Evolutionary conservation across 768 basidiomycete species (phyloP), one percentile per base, ranked within the genome.

Genomic region (Cyclocybe aegerita): DNA sequence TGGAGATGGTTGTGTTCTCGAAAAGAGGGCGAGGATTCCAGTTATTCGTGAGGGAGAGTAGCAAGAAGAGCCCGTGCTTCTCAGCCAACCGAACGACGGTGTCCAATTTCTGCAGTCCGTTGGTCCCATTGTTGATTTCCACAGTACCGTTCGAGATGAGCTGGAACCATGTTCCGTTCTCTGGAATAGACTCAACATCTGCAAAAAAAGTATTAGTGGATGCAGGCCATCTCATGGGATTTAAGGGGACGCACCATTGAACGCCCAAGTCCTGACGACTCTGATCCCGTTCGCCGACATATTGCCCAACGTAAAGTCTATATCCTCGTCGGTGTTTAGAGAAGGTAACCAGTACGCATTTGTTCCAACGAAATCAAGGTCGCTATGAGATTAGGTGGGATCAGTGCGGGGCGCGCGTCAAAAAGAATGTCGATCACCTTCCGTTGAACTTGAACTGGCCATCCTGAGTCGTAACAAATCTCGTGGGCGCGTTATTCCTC

Each of bases 251-350:
- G 34, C 36, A 78, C 85, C 86, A 65, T 88, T 87, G 65, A 88
- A 88, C 12, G 77, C 87, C 87, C 87, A 89, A 3, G 80, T 71
- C 37, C 86, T 74, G 29, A 88, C 78, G 15, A 83, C 83, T 35
- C 70, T 80, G 55, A 84, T 74, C 7, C 81, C 82, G 9, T 70
- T 63, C 2, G 75, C 72, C 9, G 79, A 76, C 48, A 89, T 85
- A 53, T 79, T 81, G 2, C 71, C 73, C 33, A 89, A 63, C 3
- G 84, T 82, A 42, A 70, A 59, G 61, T 77, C 71, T 39, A 89
- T 81, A 58, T 89, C 86, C 39, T 72, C 52, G 23, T 74, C 76
- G 9, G 61, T 62, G 51, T 85, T 83, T 32, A 88, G 61, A 37
- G 70, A 65, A 30, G 76, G 65, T 32, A 89, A 59, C 87, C 86